These are phyloP conservation scores for Leucosporidium creatinivorum DNA, from an alignment of 768 basidiomycete genomes.

Conservation along the genomic window DNA sequence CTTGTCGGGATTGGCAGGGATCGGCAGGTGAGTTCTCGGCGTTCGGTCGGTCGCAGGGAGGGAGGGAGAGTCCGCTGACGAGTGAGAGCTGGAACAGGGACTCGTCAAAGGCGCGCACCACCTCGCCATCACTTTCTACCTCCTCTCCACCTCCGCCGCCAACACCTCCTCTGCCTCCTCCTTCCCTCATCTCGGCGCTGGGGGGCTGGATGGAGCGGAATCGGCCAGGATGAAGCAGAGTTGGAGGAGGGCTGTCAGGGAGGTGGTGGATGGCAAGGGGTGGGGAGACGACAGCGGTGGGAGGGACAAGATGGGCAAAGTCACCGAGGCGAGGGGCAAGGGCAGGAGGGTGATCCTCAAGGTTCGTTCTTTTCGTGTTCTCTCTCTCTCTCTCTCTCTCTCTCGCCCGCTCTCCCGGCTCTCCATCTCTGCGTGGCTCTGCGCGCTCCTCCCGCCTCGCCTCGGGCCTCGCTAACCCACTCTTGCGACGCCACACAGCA, in stretches of 20 bases:
- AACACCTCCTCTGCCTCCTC: neutral
- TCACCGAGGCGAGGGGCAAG: neutral
- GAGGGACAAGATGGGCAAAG: slow-evolving; percentile 3
- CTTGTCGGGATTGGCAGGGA: slow-evolving; percentile 58
- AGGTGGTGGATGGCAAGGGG: slow-evolving; percentile 11
- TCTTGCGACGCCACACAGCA: too few species aligned
- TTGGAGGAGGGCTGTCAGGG: slow-evolving; percentile 20
- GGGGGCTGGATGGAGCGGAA: slow-evolving; percentile 34
- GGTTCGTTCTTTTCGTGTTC: neutral
- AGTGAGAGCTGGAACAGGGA: too few species aligned
- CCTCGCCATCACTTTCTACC: slow-evolving; percentile 74
- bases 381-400: too few species aligned
- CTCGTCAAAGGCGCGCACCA: slow-evolving; percentile 53
- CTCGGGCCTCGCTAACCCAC: too few species aligned
- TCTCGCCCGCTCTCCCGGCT: too few species aligned
- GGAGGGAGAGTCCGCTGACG: too few species aligned
- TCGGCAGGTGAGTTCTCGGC: slow-evolving; percentile 43
- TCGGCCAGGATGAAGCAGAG: slow-evolving; percentile 38
- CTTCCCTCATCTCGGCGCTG: neutral
- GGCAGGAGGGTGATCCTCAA: slow-evolving; percentile 25
- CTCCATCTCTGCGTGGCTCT: neutral
- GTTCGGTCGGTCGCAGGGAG: too few species aligned
- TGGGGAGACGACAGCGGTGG: neutral
- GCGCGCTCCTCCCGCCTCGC: neutral
- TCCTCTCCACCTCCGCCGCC: slow-evolving; percentile 51